Evolutionary conservation across 208 protist species (phyloP).

Genomic region (Wallacemonas collosoma): DNA sequence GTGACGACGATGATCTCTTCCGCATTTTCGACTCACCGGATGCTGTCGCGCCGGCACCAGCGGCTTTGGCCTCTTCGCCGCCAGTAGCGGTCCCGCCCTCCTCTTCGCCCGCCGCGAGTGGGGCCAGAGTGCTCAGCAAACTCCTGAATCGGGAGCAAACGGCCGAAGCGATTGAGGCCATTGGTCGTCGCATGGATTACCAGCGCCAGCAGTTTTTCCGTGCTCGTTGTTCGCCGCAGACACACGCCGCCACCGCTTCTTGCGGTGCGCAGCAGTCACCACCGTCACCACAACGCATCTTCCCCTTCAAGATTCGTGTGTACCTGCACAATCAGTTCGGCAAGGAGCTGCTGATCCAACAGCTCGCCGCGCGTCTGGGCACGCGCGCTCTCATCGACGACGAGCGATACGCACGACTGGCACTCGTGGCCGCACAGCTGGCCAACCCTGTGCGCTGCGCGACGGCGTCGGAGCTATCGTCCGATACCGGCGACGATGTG

Average conservation of each 20-base stretch:
- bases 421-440: conserved; percentile 39
- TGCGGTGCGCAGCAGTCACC: too few species aligned
- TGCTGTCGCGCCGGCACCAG: background rate
- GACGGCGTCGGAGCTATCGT: background rate
- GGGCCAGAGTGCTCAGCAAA: conserved; percentile 51
- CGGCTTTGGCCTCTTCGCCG: background rate
- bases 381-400: conserved; percentile 61
- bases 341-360: conserved; percentile 73
- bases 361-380: conserved; percentile 51
- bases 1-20: conserved; percentile 20
- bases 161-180: conserved; percentile 68
- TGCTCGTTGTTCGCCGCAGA: background rate
- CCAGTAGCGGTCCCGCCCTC: background rate
- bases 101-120: background rate
- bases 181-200: conserved; percentile 66
- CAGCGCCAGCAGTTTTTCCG: conserved; percentile 30
- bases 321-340: conserved; percentile 88
- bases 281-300: background rate
- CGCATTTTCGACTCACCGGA: conserved; percentile 10
- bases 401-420: conserved; percentile 46
- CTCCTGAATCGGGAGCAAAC: conserved; percentile 61
- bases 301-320: conserved; percentile 61
- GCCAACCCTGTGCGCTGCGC: background rate
- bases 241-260: background rate
- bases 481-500: background rate